Conservation (phyloP, 139 green algal genomes). For the Zygnema circumcarinatum region DNA sequence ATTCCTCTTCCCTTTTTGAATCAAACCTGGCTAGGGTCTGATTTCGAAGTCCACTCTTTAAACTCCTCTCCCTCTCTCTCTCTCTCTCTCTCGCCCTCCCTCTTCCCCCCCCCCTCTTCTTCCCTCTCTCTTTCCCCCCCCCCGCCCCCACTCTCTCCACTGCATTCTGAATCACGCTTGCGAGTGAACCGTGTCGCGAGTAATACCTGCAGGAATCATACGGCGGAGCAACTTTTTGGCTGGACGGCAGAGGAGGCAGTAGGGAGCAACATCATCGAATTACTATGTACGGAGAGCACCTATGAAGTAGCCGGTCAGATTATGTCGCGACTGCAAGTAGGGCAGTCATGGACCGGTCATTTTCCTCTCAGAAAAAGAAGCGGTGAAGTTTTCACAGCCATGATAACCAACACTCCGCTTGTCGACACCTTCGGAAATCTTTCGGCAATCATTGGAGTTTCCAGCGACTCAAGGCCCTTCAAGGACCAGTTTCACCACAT, state of each 20-base stretch:
- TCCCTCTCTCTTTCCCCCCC: no score
- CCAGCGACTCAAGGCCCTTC: conserved; percentile 5
- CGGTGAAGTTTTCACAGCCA: conserved; percentile 37
- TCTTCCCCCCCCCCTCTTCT: no score
- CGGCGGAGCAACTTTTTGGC: conserved; percentile 17
- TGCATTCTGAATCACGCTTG: no score
- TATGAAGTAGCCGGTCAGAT: conserved; percentile 28
- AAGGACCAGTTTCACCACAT: background rate
- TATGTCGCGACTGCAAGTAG: conserved; percentile 1
- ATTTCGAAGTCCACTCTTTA: no score
- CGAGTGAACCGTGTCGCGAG: no score
- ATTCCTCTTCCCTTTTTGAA: background rate
- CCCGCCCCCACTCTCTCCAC: no score
- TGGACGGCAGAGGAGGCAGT: conserved; percentile 40
- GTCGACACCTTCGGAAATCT: conserved; percentile 8
- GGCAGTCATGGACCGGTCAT: conserved; percentile 28
- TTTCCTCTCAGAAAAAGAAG: conserved; percentile 18
- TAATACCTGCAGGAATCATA: conserved; percentile 38
- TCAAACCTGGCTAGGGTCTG: background rate
- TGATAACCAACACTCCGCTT: conserved; percentile 41
- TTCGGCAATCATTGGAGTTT: conserved; percentile 21
- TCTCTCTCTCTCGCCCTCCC: no score
- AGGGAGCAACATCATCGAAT: conserved; percentile 18
- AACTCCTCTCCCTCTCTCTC: no score
- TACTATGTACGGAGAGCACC: conserved; percentile 24